Percentiles rank a stretch among this genome's conserved stretches.
Conservation (phyloP, 768 basidiomycete genomes). For the Brasilioporus rufonigricans region DNA sequence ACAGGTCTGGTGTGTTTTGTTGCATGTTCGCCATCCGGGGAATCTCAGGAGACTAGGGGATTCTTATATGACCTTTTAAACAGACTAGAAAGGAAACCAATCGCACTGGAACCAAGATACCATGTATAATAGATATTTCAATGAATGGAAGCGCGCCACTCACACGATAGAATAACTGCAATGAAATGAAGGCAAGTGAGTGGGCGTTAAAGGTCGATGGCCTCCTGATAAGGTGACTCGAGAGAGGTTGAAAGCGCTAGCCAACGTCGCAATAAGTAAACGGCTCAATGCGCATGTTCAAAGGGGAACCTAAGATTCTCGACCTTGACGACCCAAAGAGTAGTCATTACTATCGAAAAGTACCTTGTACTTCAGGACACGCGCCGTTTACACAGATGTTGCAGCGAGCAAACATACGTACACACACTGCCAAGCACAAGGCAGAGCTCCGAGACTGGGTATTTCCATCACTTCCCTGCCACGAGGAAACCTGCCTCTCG, state of each 20-base stretch:
- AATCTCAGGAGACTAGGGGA: not conserved
- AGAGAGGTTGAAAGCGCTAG: not conserved
- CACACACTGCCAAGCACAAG: too few relatives aligned
- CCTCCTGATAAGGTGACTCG: not conserved
- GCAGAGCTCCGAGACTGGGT: too few relatives aligned
- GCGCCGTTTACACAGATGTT: too few relatives aligned
- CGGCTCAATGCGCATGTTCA: not conserved
- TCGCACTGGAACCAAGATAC: not conserved
- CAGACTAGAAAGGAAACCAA: not conserved
- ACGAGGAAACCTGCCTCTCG: not conserved
- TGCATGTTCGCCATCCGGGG: not conserved
- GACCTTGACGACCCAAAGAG: too few relatives aligned
- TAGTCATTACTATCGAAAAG: too few relatives aligned
- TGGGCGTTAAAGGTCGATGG: not conserved
- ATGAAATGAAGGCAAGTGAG: not conserved
- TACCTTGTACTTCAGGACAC: too few relatives aligned
- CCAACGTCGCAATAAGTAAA: not conserved
- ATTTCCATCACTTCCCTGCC: not conserved
- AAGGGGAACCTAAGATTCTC: not conserved
- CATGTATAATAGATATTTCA: not conserved
- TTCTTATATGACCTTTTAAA: not conserved
- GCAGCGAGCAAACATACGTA: too few relatives aligned
- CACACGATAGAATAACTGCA: not conserved
- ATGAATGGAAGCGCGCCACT: not conserved
- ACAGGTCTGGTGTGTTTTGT: not conserved